Evolutionary conservation across 352 stramenopile genomes (phyloP).

Genomic region (Globisporangium uncinulatum): DNA sequence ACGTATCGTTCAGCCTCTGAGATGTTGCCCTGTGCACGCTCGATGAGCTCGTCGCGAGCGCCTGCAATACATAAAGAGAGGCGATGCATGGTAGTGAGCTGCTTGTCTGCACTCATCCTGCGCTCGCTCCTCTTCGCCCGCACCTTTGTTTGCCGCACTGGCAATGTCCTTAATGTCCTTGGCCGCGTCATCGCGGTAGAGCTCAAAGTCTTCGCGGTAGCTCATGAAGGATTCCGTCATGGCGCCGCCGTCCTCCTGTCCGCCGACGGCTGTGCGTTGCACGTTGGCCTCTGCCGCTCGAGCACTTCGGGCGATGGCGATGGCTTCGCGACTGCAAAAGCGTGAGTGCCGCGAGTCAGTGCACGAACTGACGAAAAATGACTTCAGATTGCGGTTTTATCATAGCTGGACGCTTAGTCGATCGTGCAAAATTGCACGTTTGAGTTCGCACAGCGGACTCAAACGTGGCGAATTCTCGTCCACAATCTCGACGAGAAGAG

Average conservation of each 20-base stretch:
- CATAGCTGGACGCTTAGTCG: too few relatives aligned
- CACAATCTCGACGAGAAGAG: too few relatives aligned
- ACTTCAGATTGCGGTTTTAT: too few relatives aligned
- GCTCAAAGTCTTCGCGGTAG: slow-evolving; percentile 84
- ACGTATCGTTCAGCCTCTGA: slow-evolving; percentile 76
- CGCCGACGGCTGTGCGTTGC: too few relatives aligned
- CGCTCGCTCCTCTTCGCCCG: background rate
- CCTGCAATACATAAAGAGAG: slow-evolving; percentile 10
- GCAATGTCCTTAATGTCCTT: slow-evolving; percentile 59
- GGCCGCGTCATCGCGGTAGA: slow-evolving; percentile 74
- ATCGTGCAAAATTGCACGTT: too few relatives aligned
- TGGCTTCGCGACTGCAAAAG: too few relatives aligned
- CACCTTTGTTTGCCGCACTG: slow-evolving; percentile 30
- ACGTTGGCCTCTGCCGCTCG: too few relatives aligned
- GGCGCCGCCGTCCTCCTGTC: background rate
- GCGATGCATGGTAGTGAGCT: too few relatives aligned
- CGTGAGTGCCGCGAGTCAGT: too few relatives aligned
- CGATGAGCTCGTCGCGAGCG: slow-evolving; percentile 38
- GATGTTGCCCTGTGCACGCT: slow-evolving; percentile 63
- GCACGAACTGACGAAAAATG: too few relatives aligned
- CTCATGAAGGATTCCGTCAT: slow-evolving; percentile 79
- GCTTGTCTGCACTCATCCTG: background rate
- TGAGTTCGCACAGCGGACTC: too few relatives aligned
- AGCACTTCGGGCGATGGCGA: slow-evolving; percentile 3
- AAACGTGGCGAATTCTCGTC: too few relatives aligned